Evolutionary conservation across 768 basidiomycete genomes (phyloP), one percentile per base, ranked within the genome.

Genomic region (Collybiopsis confluens): DNA sequence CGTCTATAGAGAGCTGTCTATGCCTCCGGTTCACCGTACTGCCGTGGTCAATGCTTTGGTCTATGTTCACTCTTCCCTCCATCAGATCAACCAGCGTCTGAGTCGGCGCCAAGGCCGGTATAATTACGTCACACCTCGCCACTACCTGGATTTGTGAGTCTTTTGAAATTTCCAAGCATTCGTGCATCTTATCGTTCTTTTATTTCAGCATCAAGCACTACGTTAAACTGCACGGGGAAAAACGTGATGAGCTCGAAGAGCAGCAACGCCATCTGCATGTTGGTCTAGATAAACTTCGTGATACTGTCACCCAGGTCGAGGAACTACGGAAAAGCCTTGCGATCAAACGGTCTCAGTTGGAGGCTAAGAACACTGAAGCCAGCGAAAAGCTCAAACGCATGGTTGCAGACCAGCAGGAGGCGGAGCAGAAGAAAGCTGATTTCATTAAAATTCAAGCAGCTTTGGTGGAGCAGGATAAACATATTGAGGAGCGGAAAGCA

Each of bases 241-340:
- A 98, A 70, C 88, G 92, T 10, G 95, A 97, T 59, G 95, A 98
- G 64, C 77, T 99, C 16, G 97, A 98, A 68, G 97, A 99, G 66
- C 95, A 99, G 64, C 97, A 98, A 64, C 88, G 97, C 27, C 97
- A 99, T 73, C 79, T 99, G 52, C 97, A 99, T 62, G 93, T 98
- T 57, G 97, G 97, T 54, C 81, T 99, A 47, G 95, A 98, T 70
- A 99, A 99, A 70, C 81, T 98, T 24, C 86, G 84, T 27, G 91
- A 95, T 55, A 99, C 97, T 0, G 95, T 99, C 56, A 89, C 87
- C 1, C 95, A 98, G 66, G 97, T 99, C 33, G 97, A 98, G 69
- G 90, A 98, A 33, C 80, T 99, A 24, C 83, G 96, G 52, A 91
- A 90, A 72, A 97, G 94, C 66, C 83, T 98, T 36, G 95, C 97